Base-by-base conservation (phyloP, 1,139 yeast genomes). In the Diutina neorugosa region DNA sequence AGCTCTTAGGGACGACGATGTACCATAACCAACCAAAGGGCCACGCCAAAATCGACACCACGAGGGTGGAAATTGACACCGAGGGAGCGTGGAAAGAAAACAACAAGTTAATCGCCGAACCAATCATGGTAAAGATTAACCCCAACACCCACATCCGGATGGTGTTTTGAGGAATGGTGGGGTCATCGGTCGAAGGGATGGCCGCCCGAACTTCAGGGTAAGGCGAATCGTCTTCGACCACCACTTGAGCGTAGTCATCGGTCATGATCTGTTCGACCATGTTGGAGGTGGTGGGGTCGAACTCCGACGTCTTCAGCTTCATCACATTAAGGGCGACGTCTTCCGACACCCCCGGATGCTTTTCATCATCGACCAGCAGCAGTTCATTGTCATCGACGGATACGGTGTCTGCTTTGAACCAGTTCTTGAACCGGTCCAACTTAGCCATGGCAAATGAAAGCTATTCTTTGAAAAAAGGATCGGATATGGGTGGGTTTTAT, bases 181-280 rank as follows among this genome's bases (percentile, higher is more conserved):
- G 70, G 62, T 82, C 84, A 62, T 82, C 88, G 25, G 71, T 67
- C 42, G 82, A 75, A 2, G 86, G 85, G 44, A 83, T 86, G 4
- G 86, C 76, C 5, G 86, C 86, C 61, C 88, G 73, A 46, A 83
- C 89, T 62, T 83, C 88, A 0, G 86, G 81, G 62, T 80, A 81
- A 8, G 86, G 84, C 20, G 84, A 80, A 61, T 82, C 83, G 60
- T 79, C 76, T 60, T 71, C 76, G 34, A 71, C 74, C 16, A 59
- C 59, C 44, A 70, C 61, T 55, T 71, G 74, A 52, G 81, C 73
- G 60, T 74, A 74, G 18, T 71, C 77, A 58, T 74, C 78, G 40
- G 63, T 65, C 25, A 65, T 65, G 44, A 62, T 57, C 12, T 58
- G 57, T 16, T 57, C 55, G n/a, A 58, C 57, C 34, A 59, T 52